Evolutionary conservation across 2,329 filamentous ascomycete species (phyloP).

Genomic region (Hypoxylon sp.): DNA sequence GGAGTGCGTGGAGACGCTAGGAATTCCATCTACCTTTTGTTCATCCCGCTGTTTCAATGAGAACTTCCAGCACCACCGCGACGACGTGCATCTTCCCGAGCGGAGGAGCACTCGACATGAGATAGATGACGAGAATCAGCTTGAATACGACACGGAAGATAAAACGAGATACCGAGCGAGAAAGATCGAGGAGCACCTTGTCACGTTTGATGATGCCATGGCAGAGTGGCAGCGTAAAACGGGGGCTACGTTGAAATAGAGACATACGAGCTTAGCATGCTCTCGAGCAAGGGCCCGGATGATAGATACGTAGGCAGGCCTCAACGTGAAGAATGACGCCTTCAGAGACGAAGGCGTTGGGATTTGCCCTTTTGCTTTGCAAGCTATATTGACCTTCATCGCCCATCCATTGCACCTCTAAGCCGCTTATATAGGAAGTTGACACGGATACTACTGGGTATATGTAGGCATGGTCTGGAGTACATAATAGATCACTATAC

Average conservation of each 20-base stretch:
- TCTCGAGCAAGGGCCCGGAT: not conserved
- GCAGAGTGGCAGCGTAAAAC: conserved; percentile 43
- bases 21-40: conserved; percentile 58
- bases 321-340: not conserved
- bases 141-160: conserved; percentile 46
- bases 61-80: conserved; percentile 58
- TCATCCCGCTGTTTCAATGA: conserved; percentile 57
- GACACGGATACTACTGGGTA: too few relatives aligned
- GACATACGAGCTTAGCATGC: not conserved
- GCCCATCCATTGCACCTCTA: too few relatives aligned
- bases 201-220: conserved; percentile 47
- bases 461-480: too few relatives aligned
- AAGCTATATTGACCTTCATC: not conserved
- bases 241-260: conserved; percentile 27
- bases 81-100: conserved; percentile 51
- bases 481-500: too few relatives aligned
- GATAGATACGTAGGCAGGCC: not conserved
- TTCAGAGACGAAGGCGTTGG: not conserved
- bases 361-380: too few relatives aligned
- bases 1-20: conserved; percentile 56
- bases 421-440: too few relatives aligned
- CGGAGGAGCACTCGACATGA: conserved; percentile 47
- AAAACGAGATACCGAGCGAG: conserved; percentile 45
- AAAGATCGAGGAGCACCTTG: conserved; percentile 48
- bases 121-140: conserved; percentile 45